Conservation (phyloP, 768 basidiomycete genomes). For the Pulveroboletus sp. region DNA sequence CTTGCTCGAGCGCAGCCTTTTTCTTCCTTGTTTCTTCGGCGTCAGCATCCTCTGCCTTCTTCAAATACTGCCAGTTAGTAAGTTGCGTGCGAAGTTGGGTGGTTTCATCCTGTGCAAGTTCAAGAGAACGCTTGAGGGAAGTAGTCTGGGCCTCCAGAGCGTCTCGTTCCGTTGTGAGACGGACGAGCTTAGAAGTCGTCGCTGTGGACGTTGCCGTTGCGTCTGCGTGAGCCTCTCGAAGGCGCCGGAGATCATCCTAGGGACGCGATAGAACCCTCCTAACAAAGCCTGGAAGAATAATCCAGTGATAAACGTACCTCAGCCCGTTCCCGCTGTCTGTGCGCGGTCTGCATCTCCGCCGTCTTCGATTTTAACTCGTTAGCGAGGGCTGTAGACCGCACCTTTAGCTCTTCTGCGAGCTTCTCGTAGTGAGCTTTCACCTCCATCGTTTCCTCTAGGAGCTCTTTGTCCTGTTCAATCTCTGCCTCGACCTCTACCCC, state of each 20-base stretch:
- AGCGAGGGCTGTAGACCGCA: constrained; percentile 30
- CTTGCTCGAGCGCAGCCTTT: constrained; percentile 52
- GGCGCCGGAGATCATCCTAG: constrained; percentile 36
- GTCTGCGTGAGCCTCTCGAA: constrained; percentile 49
- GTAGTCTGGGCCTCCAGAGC: constrained; percentile 46
- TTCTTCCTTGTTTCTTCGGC: constrained; percentile 50
- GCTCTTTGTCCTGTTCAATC: constrained; percentile 49
- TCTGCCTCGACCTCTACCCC: constrained; percentile 57
- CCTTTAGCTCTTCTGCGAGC: constrained; percentile 26
- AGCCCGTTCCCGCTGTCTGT: constrained; percentile 41
- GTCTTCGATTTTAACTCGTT: constrained; percentile 38
- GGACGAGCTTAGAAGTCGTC: constrained; percentile 48
- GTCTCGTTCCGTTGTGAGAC: constrained; percentile 54
- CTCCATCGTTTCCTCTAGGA: constrained; percentile 30
- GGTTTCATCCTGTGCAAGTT: constrained; percentile 54
- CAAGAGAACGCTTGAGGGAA: constrained; percentile 52
- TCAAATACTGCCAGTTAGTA: constrained; percentile 63
- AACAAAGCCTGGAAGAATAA: not conserved
- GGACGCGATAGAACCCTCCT: not conserved
- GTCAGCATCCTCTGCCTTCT: constrained; percentile 58
- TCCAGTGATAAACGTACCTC: constrained; percentile 35
- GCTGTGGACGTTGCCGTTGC: constrained; percentile 45
- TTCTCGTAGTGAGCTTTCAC: constrained; percentile 21
- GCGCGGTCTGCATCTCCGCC: constrained; percentile 35
- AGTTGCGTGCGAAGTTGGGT: constrained; percentile 58